Conservation (phyloP, 371 early-diverging fungal genomes). For the Apophysomyces sp. region DNA sequence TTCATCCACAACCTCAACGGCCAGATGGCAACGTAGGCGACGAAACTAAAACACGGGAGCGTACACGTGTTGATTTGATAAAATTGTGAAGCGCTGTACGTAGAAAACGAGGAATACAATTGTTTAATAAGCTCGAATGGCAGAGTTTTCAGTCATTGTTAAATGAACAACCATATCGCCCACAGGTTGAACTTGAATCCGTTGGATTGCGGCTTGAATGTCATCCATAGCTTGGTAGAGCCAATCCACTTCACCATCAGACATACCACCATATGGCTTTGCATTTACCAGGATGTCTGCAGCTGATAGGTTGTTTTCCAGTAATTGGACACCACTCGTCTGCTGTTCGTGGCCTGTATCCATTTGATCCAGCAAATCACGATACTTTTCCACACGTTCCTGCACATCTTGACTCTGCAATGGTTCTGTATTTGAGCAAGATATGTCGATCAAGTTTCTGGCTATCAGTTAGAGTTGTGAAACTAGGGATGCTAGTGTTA, state of each 20-base stretch:
- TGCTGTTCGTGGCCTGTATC: neutral
- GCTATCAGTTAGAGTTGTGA: neutral
- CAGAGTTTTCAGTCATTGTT: constrained; percentile 29
- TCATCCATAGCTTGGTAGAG: constrained; percentile 45
- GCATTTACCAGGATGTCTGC: constrained; percentile 13
- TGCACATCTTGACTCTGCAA: constrained; percentile 47
- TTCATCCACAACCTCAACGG: constrained; percentile 56
- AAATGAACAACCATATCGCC: constrained; percentile 55
- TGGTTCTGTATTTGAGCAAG: constrained; percentile 42
- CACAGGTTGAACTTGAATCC: constrained; percentile 42
- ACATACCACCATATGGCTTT: constrained; percentile 29
- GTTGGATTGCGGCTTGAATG: constrained; percentile 40
- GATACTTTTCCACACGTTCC: constrained; percentile 45
- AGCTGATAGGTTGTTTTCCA: constrained; percentile 1
- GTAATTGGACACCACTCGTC: neutral
- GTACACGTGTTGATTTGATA: constrained; percentile 62
- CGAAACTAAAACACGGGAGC: constrained; percentile 32
- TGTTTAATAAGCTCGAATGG: constrained; percentile 1
- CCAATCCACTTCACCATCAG: constrained; percentile 21
- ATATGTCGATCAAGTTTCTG: constrained; percentile 54
- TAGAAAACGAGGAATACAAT: neutral
- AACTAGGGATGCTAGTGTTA: neutral
- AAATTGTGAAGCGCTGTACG: constrained; percentile 41
- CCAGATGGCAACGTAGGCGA: constrained; percentile 14
- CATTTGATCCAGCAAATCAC: constrained; percentile 23